Conservation (phyloP, 2,329 filamentous ascomycete genomes). For the Fusarium sp. region DNA sequence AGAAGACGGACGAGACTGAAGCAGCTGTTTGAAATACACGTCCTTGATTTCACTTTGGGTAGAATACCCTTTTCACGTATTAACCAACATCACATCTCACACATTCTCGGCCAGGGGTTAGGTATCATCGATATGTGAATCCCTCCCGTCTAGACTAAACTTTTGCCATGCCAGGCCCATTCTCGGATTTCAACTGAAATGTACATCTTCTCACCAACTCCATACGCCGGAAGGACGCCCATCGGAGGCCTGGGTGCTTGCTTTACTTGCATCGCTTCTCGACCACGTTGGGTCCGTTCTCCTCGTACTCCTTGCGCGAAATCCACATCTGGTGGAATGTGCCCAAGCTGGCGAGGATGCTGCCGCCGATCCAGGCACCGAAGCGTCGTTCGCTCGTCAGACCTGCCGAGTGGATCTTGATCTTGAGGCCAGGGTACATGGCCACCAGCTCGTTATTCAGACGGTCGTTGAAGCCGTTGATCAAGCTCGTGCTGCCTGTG, state of each 20-base stretch:
- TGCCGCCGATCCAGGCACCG: slow-evolving; percentile 95
- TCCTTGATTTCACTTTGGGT: neutral
- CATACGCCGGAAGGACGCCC: slow-evolving; percentile 48
- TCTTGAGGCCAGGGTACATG: slow-evolving; percentile 86
- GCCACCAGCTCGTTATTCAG: slow-evolving; percentile 85
- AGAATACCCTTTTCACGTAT: neutral
- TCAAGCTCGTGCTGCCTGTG: slow-evolving; percentile 86
- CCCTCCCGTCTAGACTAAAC: slow-evolving; percentile 40
- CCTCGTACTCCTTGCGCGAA: slow-evolving; percentile 95
- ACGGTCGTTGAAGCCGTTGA: slow-evolving; percentile 93
- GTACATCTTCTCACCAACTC: slow-evolving; percentile 49
- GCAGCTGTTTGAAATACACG: neutral
- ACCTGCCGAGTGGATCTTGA: slow-evolving; percentile 89
- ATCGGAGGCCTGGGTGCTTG: slow-evolving; percentile 5
- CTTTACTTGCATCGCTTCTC: slow-evolving; percentile 94
- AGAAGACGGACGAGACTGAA: neutral
- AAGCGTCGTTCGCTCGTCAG: slow-evolving; percentile 91
- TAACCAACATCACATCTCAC: neutral
- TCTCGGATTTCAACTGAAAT: slow-evolving; percentile 41
- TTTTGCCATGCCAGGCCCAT: slow-evolving; percentile 42
- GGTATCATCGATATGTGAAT: slow-evolving; percentile 15
- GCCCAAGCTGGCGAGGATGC: slow-evolving; percentile 92
- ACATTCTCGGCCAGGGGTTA: neutral
- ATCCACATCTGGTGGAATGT: slow-evolving; percentile 99
- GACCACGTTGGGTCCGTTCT: slow-evolving; percentile 89